A percentile compares a stretch with the other conserved stretches of the same genome.
phyloP scores from a whole-genome alignment of 148 eudicot species.

The Fagopyrum homotropicum region DNA sequence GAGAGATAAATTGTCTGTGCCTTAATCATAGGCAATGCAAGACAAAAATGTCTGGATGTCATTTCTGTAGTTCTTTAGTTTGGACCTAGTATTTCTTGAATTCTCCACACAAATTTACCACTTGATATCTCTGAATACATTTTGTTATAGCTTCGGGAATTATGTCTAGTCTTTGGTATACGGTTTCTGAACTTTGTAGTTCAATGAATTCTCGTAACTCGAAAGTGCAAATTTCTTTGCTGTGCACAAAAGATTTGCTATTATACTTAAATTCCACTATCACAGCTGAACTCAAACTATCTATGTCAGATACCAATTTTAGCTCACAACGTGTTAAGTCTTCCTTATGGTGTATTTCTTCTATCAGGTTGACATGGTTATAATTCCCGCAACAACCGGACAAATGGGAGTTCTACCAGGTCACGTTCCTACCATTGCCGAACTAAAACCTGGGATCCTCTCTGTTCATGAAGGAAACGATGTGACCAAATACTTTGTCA shows the following conservation, averaged over 20 bases:
- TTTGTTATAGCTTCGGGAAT: too few species aligned
- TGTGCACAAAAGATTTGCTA: too few species aligned
- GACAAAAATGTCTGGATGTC: neutral
- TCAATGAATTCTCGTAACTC: too few species aligned
- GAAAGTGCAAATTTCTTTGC: too few species aligned
- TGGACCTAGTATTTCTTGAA: neutral
- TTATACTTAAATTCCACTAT: too few species aligned
- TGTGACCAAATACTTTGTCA: slow-evolving; percentile 56
- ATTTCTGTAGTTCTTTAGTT: neutral
- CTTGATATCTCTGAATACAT: neutral
- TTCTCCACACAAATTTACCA: neutral
- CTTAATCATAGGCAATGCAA: too few species aligned
- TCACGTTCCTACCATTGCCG: slow-evolving; percentile 64
- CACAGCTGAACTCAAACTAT: too few species aligned
- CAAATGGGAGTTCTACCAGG: slow-evolving; percentile 86
- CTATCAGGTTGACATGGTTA: slow-evolving; percentile 81
- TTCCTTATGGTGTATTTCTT: neutral
- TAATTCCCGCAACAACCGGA: slow-evolving; percentile 67
- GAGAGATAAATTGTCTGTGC: too few species aligned
- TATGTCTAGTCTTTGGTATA: too few species aligned
- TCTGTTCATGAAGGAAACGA: slow-evolving; percentile 69
- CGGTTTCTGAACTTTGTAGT: neutral
- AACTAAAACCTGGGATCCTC: slow-evolving; percentile 70
- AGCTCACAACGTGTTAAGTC: too few species aligned
- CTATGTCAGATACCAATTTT: too few species aligned